phyloP scores from a whole-genome alignment of 352 stramenopile genomes.

The Phytophthora citricola region DNA sequence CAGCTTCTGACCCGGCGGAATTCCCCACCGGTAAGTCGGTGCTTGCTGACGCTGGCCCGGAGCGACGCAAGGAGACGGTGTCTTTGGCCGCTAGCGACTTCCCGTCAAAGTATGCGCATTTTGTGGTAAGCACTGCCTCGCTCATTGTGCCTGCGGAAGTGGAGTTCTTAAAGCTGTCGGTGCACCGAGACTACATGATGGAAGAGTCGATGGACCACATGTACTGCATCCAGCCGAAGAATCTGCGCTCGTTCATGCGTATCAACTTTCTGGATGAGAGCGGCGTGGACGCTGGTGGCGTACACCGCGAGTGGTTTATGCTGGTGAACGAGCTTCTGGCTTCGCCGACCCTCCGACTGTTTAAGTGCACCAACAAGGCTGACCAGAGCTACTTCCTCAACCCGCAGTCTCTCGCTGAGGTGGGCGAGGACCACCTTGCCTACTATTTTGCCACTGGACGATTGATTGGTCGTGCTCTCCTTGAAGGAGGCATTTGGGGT shows the following conservation, averaged over 20 bases:
- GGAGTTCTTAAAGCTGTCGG: slow-evolving; percentile 71
- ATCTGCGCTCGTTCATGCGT: slow-evolving; percentile 78
- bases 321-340: slow-evolving; percentile 72
- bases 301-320: slow-evolving; percentile 95
- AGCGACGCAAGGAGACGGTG: slow-evolving; percentile 52
- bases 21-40: slow-evolving; percentile 45
- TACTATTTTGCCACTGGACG: slow-evolving; percentile 71
- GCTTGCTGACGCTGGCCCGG: slow-evolving; percentile 31
- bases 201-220: slow-evolving; percentile 80
- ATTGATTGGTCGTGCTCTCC: slow-evolving; percentile 62
- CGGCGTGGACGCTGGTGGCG: slow-evolving; percentile 85
- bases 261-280: slow-evolving; percentile 90
- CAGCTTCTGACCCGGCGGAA: slow-evolving; percentile 24
- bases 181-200: slow-evolving; percentile 68
- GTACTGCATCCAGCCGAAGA: slow-evolving; percentile 58
- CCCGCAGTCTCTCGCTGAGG: slow-evolving; percentile 52
- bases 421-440: slow-evolving; percentile 65
- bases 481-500: slow-evolving; percentile 92
- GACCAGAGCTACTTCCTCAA: slow-evolving; percentile 75
- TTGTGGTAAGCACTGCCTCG: slow-evolving; percentile 72
- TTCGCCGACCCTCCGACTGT: slow-evolving; percentile 52
- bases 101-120: slow-evolving; percentile 77
- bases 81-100: slow-evolving; percentile 59
- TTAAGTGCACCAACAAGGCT: slow-evolving; percentile 61
- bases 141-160: slow-evolving; percentile 68